Evolutionary conservation across 75 land plant genomes (phyloP), one percentile per base, ranked within the genome.

Genomic region (Pseudotsuga menziesii): DNA sequence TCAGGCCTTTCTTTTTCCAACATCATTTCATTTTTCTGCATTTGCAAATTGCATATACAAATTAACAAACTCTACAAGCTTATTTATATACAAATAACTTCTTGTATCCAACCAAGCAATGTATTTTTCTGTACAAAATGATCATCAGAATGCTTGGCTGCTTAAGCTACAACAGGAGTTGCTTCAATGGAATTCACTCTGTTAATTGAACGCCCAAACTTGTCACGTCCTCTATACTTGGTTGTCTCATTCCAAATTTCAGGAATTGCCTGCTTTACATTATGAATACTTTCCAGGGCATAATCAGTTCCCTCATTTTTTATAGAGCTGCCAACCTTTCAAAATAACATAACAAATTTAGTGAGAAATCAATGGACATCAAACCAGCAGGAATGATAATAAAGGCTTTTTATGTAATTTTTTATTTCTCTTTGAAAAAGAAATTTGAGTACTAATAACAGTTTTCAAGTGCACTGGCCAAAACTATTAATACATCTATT

Each of bases 261-360:
- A 9, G 80, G 77, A 76, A 84, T 73, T 13, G 66, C 67, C 54
- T 77, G 71, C 27, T 14, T 73, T 62, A 81, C 80, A 60, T 84
- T 61, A 66, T 81, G 80, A 15, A 84, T 78, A 64, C 74, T 77
- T n/a, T 23, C 76, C 29, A 84, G 60, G 5, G 71, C 58, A 78
- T 84, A 78, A 27, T 84, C 86, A 32, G 86, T 80, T 74, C 61
- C 83, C 69, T 84, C 84, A 62, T 56, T 70, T 59, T 74, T 73
- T 8, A 56, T 22, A 17, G 2, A 69, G 16, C 62, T 77, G 3
- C 86, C 83, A 36, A 77, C 83, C 74, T 81, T 56, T 12, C 19
- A 75, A 75, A 69, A 52, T 14, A 17, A 52, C 4, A 26, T 72
- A 72, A 8, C 22, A 5, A 44, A 44, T 4, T 44, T 5, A 44